A percentile compares a stretch with the other conserved stretches of the same genome.
Conservation (phyloP, 2,329 filamentous ascomycete genomes). For the Venturia carpophila region DNA sequence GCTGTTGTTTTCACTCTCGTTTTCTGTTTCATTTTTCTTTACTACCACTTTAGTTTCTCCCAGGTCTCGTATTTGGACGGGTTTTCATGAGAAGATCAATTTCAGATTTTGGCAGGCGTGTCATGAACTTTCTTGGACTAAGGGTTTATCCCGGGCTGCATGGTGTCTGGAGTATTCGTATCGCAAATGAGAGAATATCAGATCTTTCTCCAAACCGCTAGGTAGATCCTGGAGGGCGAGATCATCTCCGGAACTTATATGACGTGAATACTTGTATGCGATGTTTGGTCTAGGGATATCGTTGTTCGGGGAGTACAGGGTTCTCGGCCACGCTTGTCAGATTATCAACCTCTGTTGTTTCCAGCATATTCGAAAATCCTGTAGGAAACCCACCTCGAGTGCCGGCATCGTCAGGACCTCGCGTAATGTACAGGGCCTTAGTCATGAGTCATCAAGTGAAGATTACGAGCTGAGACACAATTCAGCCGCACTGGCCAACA, state of each 20-base stretch:
- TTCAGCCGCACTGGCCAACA: not conserved
- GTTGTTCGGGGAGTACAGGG: too few species aligned
- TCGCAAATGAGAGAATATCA: not conserved
- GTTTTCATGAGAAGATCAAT: not conserved
- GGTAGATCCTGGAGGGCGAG: not conserved
- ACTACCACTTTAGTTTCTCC: not conserved
- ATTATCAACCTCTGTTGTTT: too few species aligned
- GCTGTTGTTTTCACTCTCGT: not conserved
- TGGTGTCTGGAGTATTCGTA: constrained; percentile 5
- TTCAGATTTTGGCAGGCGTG: not conserved
- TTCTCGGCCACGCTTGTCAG: too few species aligned
- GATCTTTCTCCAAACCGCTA: not conserved
- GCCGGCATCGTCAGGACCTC: too few species aligned
- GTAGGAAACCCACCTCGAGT: too few species aligned
- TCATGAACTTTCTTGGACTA: not conserved
- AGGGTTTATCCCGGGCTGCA: not conserved
- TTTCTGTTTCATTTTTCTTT: not conserved
- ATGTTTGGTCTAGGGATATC: too few species aligned
- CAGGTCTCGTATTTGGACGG: not conserved
- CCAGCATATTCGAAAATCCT: too few species aligned
- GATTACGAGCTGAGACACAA: not conserved
- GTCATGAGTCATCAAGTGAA: not conserved
- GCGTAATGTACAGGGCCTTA: too few species aligned
- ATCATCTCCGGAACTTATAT: too few species aligned
- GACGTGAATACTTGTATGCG: too few species aligned